phyloP scores from a whole-genome alignment of 169 alveolate genomes.

The Plasmodium berghei region DNA sequence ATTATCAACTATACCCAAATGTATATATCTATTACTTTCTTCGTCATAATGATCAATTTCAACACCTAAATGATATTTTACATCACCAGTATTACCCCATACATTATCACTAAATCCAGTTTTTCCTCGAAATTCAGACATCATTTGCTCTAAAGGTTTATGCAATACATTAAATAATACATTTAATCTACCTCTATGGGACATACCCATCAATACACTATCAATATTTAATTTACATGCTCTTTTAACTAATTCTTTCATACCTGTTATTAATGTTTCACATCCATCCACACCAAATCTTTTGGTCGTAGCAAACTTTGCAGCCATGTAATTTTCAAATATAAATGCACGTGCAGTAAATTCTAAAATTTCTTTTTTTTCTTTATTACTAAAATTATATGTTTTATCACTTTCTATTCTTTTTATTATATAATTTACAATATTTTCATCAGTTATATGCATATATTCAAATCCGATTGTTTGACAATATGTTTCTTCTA shows the following conservation, averaged over 20 bases:
- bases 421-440: slow-evolving; percentile 78
- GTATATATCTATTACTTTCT: slow-evolving; percentile 83
- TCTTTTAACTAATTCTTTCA: slow-evolving; percentile 81
- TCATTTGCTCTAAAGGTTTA: slow-evolving; percentile 91
- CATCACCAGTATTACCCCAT: slow-evolving; percentile 93
- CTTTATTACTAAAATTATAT: slow-evolving; percentile 60
- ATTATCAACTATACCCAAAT: slow-evolving; percentile 89
- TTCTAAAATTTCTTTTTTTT: slow-evolving; percentile 70
- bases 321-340: slow-evolving; percentile 81
- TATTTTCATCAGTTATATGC: slow-evolving; percentile 80
- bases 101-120: slow-evolving; percentile 81
- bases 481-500: slow-evolving; percentile 81
- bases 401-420: slow-evolving; percentile 77
- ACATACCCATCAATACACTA: slow-evolving; percentile 93
- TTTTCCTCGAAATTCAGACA: slow-evolving; percentile 90
- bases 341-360: slow-evolving; percentile 79
- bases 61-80: slow-evolving; percentile 95
- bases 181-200: slow-evolving; percentile 97
- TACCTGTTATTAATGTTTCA: slow-evolving; percentile 89
- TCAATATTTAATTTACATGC: slow-evolving; percentile 85
- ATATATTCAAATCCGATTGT: slow-evolving; percentile 81
- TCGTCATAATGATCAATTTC: slow-evolving; percentile 83
- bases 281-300: slow-evolving; percentile 96
- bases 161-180: slow-evolving; percentile 92
- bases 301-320: slow-evolving; percentile 92